Evolutionary conservation across 2,329 filamentous ascomycete species (phyloP), one percentile per base, ranked within the genome.

Genomic region (Sporothrix euskadiensis): DNA sequence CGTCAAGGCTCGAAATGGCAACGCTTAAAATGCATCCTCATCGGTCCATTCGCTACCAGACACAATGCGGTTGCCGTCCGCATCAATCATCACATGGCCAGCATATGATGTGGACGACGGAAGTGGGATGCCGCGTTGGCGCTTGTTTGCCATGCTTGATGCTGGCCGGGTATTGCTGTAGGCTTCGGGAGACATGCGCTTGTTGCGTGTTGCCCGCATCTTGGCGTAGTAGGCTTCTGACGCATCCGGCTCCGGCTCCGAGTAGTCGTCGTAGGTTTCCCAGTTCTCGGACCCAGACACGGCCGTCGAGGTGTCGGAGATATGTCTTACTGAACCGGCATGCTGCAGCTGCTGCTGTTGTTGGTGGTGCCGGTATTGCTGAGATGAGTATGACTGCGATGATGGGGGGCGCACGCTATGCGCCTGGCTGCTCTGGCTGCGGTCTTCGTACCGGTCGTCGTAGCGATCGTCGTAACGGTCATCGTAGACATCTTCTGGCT

Each of bases 241-340:
- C 0, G 88, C 88, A 80, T 97, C 94, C 32, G 87, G 86, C 78
- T 94, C 92, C 0, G 91, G 89, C 78, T 94, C 91, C 75, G 91
- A 94, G 76, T 88, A 89, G 80, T 97, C 93, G 78, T 96, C 94
- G 78, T 96, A 98, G 10, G 94, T 97, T 82, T 98, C 95, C 95
- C 95, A 98, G 81, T 98, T 98, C 82, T 98, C 95, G 3, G 93
- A 97, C 1, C 93, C 93, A 5, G 92, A 94, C 35, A 92, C 86
- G 30, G 86, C 87, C 0, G 92, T 93, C n/a, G 93, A 94, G 0
- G 91, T 91, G 76, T 90, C 90, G 7, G 91, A 93, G 19, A 91
- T 90, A 78, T 95, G 92, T 66, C 93, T 86, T 0, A 84, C 85
- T 1, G 85, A 74, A 0, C 73, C 72, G 1, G 57, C 52, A 7